Evolutionary conservation across 139 green algal genomes (phyloP).

Genomic region (Tetraselmis chui): DNA sequence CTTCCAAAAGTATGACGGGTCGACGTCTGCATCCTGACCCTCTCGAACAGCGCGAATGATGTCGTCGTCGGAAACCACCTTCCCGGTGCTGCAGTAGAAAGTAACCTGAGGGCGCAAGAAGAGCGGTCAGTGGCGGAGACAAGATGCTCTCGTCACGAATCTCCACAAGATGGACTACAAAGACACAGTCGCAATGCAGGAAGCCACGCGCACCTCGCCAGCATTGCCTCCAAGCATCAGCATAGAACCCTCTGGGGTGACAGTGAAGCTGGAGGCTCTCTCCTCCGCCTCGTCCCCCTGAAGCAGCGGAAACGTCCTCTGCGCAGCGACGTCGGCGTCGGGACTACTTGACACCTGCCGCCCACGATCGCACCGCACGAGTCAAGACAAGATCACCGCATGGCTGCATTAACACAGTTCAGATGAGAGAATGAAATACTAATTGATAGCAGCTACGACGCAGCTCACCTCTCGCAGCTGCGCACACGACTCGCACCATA

Average conservation of each 20-base stretch:
- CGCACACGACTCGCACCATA: not conserved
- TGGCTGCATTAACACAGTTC: too few species aligned
- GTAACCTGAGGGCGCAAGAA: not conserved
- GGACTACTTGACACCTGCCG: not conserved
- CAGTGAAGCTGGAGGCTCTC: not conserved
- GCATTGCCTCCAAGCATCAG: not conserved
- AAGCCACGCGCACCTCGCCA: not conserved
- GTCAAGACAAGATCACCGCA: too few species aligned
- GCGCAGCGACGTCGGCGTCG: not conserved
- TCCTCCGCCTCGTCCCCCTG: not conserved
- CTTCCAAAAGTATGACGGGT: not conserved
- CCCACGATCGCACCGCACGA: too few species aligned
- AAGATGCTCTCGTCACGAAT: too few species aligned
- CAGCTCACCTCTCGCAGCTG: not conserved
- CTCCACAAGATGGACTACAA: too few species aligned
- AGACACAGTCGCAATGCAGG: too few species aligned
- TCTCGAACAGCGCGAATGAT: not conserved
- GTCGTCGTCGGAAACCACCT: not conserved
- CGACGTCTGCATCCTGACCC: not conserved
- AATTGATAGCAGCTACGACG: too few species aligned
- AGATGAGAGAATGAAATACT: too few species aligned
- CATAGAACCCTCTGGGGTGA: not conserved
- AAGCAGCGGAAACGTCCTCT: not conserved
- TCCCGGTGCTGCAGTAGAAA: not conserved
- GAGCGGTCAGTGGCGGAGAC: not conserved